These are phyloP conservation scores for Periconia macrospinosa DNA, from an alignment of 2,329 filamentous ascomycete species.

Conservation along the genomic window DNA sequence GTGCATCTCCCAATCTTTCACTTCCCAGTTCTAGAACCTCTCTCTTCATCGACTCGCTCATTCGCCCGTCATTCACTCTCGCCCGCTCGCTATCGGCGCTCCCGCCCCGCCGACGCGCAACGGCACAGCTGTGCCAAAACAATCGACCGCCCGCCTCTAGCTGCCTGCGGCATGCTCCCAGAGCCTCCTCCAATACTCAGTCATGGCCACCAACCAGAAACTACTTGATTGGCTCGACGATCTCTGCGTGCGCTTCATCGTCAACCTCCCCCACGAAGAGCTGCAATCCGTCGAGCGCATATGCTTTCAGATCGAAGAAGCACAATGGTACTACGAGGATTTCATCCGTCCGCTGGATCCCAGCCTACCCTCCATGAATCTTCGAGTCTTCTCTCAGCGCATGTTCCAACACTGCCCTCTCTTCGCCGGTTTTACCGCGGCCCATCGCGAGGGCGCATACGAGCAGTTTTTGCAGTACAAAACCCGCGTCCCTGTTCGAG, in stretches of 20 bases:
- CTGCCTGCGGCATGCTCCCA: constrained; percentile 60
- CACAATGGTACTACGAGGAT: constrained; percentile 99
- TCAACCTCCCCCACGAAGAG: constrained; percentile 92
- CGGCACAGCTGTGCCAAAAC: background rate
- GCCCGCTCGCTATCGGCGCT: background rate
- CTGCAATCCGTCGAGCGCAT: constrained; percentile 87
- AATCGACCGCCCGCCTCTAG: constrained; percentile 3
- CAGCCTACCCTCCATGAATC: constrained; percentile 77
- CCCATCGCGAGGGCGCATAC: constrained; percentile 80
- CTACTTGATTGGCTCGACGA: constrained; percentile 98
- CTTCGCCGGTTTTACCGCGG: constrained; percentile 76
- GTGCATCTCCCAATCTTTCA: constrained; percentile 17
- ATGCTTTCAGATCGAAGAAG: constrained; percentile 98
- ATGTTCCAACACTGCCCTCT: constrained; percentile 95
- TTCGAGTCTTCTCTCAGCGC: constrained; percentile 82
- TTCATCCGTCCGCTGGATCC: constrained; percentile 92
- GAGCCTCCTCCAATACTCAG: constrained; percentile 52
- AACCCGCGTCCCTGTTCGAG: constrained; percentile 87
- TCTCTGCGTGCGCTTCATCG: constrained; percentile 95
- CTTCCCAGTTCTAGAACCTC: constrained; percentile 13
- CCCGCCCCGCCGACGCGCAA: constrained; percentile 12
- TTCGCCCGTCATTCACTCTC: background rate
- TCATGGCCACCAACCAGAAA: constrained; percentile 74
- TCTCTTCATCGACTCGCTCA: constrained; percentile 5
- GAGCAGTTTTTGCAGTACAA: constrained; percentile 94